Percentiles rank a stretch among this genome's conserved stretches.
Evolutionary conservation across 1,284 basidiomycete genomes (phyloP).

Genomic region (Neolentinus lepideus): DNA sequence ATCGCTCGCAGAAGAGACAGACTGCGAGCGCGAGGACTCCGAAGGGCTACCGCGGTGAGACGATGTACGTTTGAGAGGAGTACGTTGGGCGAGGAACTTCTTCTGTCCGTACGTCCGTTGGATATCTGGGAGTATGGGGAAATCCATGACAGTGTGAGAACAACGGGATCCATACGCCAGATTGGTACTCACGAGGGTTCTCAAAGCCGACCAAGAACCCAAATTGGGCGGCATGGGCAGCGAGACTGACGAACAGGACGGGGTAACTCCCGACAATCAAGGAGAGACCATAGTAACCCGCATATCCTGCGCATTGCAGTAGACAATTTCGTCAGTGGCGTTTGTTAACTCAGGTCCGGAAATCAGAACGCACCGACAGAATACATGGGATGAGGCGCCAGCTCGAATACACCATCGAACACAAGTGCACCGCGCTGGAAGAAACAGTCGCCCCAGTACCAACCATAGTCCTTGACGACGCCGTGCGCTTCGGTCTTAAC

Average conservation of each 20-base stretch:
- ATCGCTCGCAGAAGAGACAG: not conserved
- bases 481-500: conserved; percentile 97
- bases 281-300: conserved; percentile 95
- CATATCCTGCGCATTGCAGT: conserved; percentile 57
- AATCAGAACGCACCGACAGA: conserved; percentile 66
- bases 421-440: conserved; percentile 88
- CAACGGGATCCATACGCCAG: conserved; percentile 1
- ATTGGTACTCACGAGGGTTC: conserved; percentile 75
- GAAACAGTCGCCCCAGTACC: conserved; percentile 99
- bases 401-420: conserved; percentile 97
- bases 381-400: conserved; percentile 90
- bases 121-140: conserved; percentile 57
- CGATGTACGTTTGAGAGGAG: conserved; percentile 37
- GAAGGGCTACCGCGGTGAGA: not conserved
- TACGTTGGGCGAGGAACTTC: conserved; percentile 80
- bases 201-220: conserved; percentile 96
- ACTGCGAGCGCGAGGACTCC: not conserved
- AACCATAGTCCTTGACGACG: conserved; percentile 89
- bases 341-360: not conserved
- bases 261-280: conserved; percentile 84
- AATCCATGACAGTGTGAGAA: not conserved
- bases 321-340: not conserved
- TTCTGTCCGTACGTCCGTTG: conserved; percentile 86
- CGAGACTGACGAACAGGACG: conserved; percentile 88
- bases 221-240: conserved; percentile 92